phyloP scores from a whole-genome alignment of 2,329 filamentous ascomycete genomes.

The Penicillium capsulatum region DNA sequence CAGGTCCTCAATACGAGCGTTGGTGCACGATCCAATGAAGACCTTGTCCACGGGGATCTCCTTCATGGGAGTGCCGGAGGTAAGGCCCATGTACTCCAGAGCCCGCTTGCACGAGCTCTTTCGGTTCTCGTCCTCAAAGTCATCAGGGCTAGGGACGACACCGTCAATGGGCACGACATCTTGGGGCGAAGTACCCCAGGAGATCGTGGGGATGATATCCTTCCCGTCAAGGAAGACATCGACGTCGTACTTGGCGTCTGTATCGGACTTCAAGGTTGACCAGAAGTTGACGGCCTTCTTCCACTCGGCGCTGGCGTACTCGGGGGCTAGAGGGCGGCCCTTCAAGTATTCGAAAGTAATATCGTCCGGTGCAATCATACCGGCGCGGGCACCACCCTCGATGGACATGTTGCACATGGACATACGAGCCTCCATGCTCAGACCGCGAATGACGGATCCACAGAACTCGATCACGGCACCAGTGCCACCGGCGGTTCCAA shows the following conservation, averaged over 20 bases:
- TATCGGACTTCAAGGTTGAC: conserved; percentile 78
- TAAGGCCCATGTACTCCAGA: conserved; percentile 94
- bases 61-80: conserved; percentile 79
- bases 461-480: conserved; percentile 96
- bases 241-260: conserved; percentile 82
- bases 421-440: conserved; percentile 98
- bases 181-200: conserved; percentile 96
- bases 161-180: conserved; percentile 94
- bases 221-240: conserved; percentile 87
- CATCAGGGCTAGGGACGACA: conserved; percentile 82
- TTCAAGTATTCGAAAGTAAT: conserved; percentile 94
- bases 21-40: conserved; percentile 97
- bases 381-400: conserved; percentile 88
- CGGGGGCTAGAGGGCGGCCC: conserved; percentile 81
- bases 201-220: conserved; percentile 88
- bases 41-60: conserved; percentile 93
- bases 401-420: conserved; percentile 99
- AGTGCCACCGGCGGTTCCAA: conserved; percentile 92
- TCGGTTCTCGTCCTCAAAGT: conserved; percentile 74
- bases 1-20: conserved; percentile 93
- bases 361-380: conserved; percentile 95
- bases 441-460: conserved; percentile 79
- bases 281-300: conserved; percentile 83
- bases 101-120: conserved; percentile 75
- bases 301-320: conserved; percentile 81